Conservation (phyloP, 164 flowering plant genomes). For the Chimonanthus salicifolius region DNA sequence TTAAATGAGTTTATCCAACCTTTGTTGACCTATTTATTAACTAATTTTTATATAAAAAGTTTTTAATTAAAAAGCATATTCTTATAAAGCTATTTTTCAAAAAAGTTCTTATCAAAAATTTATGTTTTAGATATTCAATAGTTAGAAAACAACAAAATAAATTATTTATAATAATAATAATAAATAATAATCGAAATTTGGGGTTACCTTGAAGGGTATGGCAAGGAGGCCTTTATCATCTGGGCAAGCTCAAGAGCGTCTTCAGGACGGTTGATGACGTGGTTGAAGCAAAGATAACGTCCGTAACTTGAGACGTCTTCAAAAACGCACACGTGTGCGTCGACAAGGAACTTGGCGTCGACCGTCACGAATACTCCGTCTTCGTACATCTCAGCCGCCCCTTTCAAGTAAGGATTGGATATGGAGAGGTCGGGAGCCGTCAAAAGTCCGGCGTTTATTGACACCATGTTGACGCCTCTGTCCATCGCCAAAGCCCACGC, state of each 20-base stretch:
- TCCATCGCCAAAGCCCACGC: conserved; percentile 92
- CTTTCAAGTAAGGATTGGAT: conserved; percentile 53
- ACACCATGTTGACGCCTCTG: conserved; percentile 65
- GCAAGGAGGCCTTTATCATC: conserved; percentile 17
- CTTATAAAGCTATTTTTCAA: too few relatives aligned
- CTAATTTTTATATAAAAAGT: too few relatives aligned
- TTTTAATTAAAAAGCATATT: too few relatives aligned
- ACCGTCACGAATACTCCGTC: conserved; percentile 68
- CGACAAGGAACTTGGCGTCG: conserved; percentile 51
- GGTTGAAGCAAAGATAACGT: conserved; percentile 73
- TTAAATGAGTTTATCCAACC: too few relatives aligned
- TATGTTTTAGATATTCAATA: too few relatives aligned
- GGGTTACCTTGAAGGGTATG: conserved; percentile 8
- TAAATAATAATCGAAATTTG: not conserved
- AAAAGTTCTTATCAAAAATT: too few relatives aligned
- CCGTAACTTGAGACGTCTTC: conserved; percentile 65
- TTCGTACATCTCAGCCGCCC: conserved; percentile 85
- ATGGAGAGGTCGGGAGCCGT: conserved; percentile 38
- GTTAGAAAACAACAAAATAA: too few relatives aligned
- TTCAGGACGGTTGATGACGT: conserved; percentile 34
- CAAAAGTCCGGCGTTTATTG: conserved; percentile 58
- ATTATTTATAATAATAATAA: not conserved
- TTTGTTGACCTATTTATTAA: too few relatives aligned
- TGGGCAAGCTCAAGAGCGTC: conserved; percentile 43
- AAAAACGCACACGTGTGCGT: conserved; percentile 64